These are phyloP conservation scores for Ogataea ganodermae DNA, from an alignment of 805 yeast genomes.

Conservation along the genomic window DNA sequence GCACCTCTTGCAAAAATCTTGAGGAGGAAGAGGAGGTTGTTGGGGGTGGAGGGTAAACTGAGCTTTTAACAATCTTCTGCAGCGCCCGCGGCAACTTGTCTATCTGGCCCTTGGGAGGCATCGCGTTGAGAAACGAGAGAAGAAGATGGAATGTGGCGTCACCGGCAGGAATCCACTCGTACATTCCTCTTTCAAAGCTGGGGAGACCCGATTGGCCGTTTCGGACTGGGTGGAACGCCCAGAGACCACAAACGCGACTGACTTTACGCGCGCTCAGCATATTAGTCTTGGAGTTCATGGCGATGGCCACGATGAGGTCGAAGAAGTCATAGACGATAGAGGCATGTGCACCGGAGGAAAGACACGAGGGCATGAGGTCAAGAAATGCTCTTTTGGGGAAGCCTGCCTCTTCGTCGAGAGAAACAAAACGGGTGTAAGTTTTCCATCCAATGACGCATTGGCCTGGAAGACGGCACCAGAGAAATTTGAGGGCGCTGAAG, in stretches of 20 bases:
- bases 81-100: slow-evolving; percentile 65
- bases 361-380: slow-evolving; percentile 80
- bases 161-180: slow-evolving; percentile 77
- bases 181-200: slow-evolving; percentile 66
- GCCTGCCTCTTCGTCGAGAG: slow-evolving; percentile 61
- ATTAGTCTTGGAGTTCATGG: slow-evolving; percentile 77
- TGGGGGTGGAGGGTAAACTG: slow-evolving; percentile 73
- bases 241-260: slow-evolving; percentile 77
- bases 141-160: slow-evolving; percentile 84
- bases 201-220: slow-evolving; percentile 40
- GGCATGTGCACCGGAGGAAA: slow-evolving; percentile 83
- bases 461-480: slow-evolving; percentile 85
- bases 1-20: slow-evolving; percentile 36
- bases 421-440: slow-evolving; percentile 68
- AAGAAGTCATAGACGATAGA: slow-evolving; percentile 86
- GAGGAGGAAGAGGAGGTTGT: slow-evolving; percentile 31
- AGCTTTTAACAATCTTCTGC: slow-evolving; percentile 62
- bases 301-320: slow-evolving; percentile 73
- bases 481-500: slow-evolving; percentile 72
- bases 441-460: slow-evolving; percentile 86
- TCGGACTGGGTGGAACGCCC: slow-evolving; percentile 66
- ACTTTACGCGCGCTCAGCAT: slow-evolving; percentile 79
- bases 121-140: slow-evolving; percentile 73
- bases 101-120: slow-evolving; percentile 60
- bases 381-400: slow-evolving; percentile 75